Evolutionary conservation across 805 yeast species (phyloP).

Genomic region (Ascoidea rubescens): DNA sequence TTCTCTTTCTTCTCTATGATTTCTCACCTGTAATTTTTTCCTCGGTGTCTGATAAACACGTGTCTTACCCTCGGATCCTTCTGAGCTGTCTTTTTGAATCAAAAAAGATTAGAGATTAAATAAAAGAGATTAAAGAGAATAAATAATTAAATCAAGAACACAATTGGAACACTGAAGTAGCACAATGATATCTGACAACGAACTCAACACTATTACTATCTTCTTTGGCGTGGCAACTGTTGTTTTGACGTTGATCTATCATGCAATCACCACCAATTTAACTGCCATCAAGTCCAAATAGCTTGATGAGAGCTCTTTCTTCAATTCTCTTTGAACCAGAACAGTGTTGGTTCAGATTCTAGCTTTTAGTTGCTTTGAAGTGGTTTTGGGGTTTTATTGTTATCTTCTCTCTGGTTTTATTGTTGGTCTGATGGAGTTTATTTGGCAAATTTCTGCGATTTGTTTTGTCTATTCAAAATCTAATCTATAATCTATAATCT

Average conservation of each 20-base stretch:
- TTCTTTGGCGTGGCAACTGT: slow-evolving; percentile 62
- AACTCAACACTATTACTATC: slow-evolving; percentile 60
- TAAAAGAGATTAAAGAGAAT: neutral
- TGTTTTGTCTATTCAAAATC: too few species aligned
- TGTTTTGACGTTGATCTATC: slow-evolving; percentile 59
- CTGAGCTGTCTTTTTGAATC: neutral
- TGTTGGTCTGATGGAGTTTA: neutral
- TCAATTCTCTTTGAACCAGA: neutral
- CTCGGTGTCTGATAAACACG: too few species aligned
- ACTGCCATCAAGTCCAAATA: slow-evolving; percentile 14
- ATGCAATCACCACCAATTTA: slow-evolving; percentile 41
- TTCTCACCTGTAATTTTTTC: too few species aligned
- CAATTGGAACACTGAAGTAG: too few species aligned
- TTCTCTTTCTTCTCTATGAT: too few species aligned
- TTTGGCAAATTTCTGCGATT: neutral
- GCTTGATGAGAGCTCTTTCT: neutral
- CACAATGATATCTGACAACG: slow-evolving; percentile 71
- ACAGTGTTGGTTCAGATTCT: neutral
- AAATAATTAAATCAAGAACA: too few species aligned
- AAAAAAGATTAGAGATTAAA: too few species aligned
- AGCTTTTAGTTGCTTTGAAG: neutral
- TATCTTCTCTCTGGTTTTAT: neutral
- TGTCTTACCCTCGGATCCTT: neutral
- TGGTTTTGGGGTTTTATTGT: neutral
- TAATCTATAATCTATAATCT: too few species aligned